Base-by-base conservation (phyloP, 2,329 filamentous ascomycete genomes). In the Dactylonectria estremocensis region DNA sequence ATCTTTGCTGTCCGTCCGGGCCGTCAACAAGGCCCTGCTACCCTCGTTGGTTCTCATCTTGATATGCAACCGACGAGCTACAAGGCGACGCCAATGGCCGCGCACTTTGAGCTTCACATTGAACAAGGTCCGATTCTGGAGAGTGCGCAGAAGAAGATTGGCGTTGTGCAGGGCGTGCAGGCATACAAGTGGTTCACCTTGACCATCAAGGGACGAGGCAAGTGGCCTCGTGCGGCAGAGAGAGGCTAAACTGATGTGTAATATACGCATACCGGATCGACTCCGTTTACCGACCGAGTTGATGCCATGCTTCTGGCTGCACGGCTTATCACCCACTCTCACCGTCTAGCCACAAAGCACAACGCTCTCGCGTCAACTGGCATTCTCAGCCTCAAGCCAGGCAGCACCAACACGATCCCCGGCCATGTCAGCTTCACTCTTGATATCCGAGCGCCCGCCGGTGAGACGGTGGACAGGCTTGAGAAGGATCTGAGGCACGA, bases 61-160 rank as follows among this genome's bases (percentile, higher is more conserved):
- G 90, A 92, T 73, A 91, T 89, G 0, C 90, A 91, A 70, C 89
- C 89, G 2, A 82, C 80, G 0, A 76, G 72, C 24, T 63, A 75
- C 50, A 58, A 71, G 3, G 50, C 70, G 1, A 70, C 56, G 1
- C 92, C 91, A 0, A 89, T 95, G 80, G 91, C 88, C 0, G 93
- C 92, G 0, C 92, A 95, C 79, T 95, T 95, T 76, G 92, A 95
- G 79, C 85, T 96, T 10, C 93, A 96, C 76, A 95, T 95, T 60
- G 94, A 97, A 78, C 94, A 97, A 78, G 78, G 93, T 0, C 93
- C 93, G 0, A 88, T 94, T 37, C 85, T 97, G 1, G 90, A 95
- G 57, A 67, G 70, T 8, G 64, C 68, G 2, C 64, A 66, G 1
- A 74, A 65, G 35, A 76, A 70, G 45, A 75, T 80, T 46, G 79